A percentile compares a stretch with the other conserved stretches of the same genome.
These are phyloP conservation scores for Diospyros kaki DNA, from an alignment of 148 eudicot species.

Conservation along the genomic window DNA sequence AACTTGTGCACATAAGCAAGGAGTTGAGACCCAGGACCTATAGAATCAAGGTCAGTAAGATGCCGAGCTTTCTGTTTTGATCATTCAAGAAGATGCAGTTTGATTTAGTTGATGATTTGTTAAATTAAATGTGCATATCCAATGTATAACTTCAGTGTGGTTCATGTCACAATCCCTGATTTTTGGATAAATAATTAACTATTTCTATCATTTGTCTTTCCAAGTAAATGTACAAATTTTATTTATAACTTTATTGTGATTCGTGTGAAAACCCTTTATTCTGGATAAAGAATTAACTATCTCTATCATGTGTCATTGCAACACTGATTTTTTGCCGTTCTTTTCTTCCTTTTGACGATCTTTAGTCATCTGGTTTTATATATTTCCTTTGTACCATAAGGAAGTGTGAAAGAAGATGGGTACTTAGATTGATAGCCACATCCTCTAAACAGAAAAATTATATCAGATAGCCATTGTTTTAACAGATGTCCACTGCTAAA, in stretches of 20 bases:
- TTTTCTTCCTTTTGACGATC: background rate
- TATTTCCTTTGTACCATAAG: background rate
- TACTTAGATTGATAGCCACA: background rate
- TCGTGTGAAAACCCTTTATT: no score
- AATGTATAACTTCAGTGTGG: background rate
- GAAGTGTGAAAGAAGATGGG: background rate
- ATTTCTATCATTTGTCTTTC: background rate
- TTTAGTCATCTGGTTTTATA: background rate
- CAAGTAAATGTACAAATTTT: no score
- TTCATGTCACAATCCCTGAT: background rate
- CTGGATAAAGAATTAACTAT: no score
- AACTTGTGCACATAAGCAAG: constrained; percentile 68
- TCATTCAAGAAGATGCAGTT: background rate
- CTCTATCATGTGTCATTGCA: no score
- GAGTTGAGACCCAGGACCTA: constrained; percentile 95
- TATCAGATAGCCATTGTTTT: background rate
- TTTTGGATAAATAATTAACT: background rate
- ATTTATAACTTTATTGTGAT: no score
- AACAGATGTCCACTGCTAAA: no score
- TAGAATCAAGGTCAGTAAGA: constrained; percentile 70
- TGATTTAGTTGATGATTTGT: constrained; percentile 1
- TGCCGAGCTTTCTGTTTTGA: background rate
- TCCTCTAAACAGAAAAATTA: no score
- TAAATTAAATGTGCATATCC: background rate
- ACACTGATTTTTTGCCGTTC: background rate